These are phyloP conservation scores for Trichoderma erinaceum DNA, from an alignment of 495 filamentous ascomycete genomes.

Conservation along the genomic window DNA sequence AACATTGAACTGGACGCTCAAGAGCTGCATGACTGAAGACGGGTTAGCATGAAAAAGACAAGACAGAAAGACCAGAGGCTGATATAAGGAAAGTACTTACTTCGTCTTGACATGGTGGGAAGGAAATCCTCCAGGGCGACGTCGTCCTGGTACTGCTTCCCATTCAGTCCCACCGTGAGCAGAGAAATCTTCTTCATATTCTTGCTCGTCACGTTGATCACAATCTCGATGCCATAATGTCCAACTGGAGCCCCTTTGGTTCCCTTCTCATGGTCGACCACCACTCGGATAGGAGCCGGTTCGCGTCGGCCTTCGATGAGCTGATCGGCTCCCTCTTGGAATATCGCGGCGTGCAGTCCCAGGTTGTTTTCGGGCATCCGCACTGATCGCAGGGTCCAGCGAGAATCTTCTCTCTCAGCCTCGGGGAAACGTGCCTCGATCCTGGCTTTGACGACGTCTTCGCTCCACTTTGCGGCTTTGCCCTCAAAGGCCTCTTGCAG, in stretches of 20 bases:
- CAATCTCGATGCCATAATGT: constrained; percentile 63
- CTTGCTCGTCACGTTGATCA: constrained; percentile 45
- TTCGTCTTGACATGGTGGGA: constrained; percentile 59
- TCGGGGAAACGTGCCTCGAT: constrained; percentile 81
- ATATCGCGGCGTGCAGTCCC: constrained; percentile 66
- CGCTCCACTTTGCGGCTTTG: constrained; percentile 66
- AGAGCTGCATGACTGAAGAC: constrained; percentile 51
- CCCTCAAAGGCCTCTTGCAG: constrained; percentile 74
- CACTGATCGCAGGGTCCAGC: constrained; percentile 71
- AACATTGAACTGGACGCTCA: constrained; percentile 62
- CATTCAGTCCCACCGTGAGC: constrained; percentile 56
- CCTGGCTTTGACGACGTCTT: constrained; percentile 80
- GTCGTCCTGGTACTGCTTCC: constrained; percentile 58
- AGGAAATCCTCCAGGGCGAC: constrained; percentile 62
- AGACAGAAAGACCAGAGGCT: neutral
- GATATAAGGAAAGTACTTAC: constrained; percentile 37
- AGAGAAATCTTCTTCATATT: constrained; percentile 42
- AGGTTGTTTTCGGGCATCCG: constrained; percentile 53
- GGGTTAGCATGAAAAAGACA: constrained; percentile 18
- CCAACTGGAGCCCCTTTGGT: constrained; percentile 54
- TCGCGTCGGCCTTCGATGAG: constrained; percentile 50
- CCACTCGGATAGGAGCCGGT: constrained; percentile 53
- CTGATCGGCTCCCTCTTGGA: constrained; percentile 56
- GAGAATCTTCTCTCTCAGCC: constrained; percentile 65
- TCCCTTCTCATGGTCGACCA: constrained; percentile 54